Percentiles rank a stretch among this genome's conserved stretches.
phyloP scores from a whole-genome alignment of 2,329 filamentous ascomycete species.

The Escovopsis sp. region DNA sequence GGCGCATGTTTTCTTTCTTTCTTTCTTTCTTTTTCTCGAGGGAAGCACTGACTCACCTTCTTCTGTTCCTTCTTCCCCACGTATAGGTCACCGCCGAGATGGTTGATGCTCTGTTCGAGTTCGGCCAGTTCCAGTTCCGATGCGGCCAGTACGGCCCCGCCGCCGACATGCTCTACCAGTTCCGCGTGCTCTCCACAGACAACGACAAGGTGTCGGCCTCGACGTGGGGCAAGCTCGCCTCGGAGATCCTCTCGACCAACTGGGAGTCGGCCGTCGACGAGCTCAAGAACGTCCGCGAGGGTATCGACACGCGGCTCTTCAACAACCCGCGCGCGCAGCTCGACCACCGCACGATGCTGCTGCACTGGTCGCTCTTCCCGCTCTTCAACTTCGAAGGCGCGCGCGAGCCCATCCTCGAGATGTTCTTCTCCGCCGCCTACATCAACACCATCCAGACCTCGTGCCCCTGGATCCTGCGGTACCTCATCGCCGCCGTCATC shows the following conservation, averaged over 20 bases:
- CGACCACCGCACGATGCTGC: conserved; percentile 89
- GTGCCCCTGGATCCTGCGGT: conserved; percentile 92
- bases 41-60: conserved; percentile 1
- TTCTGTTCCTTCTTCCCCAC: neutral
- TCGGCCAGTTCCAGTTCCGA: conserved; percentile 94
- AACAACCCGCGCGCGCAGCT: conserved; percentile 93
- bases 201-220: conserved; percentile 94
- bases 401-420: conserved; percentile 80
- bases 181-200: conserved; percentile 94
- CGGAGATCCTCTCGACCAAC: conserved; percentile 85
- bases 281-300: conserved; percentile 76
- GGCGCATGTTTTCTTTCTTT: neutral
- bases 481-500: conserved; percentile 87
- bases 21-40: too few relatives aligned
- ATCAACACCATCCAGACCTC: conserved; percentile 99
- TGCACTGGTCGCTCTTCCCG: conserved; percentile 97
- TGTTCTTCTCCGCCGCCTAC: conserved; percentile 93
- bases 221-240: conserved; percentile 95
- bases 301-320: conserved; percentile 88
- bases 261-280: conserved; percentile 93
- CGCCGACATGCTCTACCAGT: conserved; percentile 88
- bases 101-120: conserved; percentile 92
- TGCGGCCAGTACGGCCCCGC: conserved; percentile 87
- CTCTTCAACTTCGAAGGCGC: conserved; percentile 95
- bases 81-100: conserved; percentile 72